A percentile compares a stretch with the other conserved stretches of the same genome.
Evolutionary conservation across 2,329 filamentous ascomycete genomes (phyloP).

Genomic region (Pleoardoris graminearum): DNA sequence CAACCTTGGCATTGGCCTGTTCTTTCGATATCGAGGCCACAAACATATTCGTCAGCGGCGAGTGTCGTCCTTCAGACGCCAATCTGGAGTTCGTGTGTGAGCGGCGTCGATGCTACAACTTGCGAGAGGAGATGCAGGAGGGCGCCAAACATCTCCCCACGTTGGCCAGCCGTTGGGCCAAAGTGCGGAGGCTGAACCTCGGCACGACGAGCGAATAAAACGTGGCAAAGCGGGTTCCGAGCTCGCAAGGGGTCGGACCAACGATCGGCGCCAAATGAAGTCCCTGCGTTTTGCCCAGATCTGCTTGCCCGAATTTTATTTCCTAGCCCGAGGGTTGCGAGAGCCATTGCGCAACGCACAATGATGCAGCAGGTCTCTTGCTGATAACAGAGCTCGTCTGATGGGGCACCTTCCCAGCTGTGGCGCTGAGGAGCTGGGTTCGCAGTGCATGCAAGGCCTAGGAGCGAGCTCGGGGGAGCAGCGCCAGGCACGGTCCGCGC

Average conservation of each 20-base stretch:
- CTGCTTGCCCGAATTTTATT: neutral
- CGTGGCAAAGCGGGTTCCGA: conserved; percentile 2
- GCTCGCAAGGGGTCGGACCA: neutral
- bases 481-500: neutral
- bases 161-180: neutral
- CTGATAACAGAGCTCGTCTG: neutral
- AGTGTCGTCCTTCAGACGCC: no score
- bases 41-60: no score
- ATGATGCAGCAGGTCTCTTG: neutral
- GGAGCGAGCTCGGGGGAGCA: neutral
- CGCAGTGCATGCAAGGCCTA: neutral
- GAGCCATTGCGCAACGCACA: neutral
- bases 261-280: conserved; percentile 1
- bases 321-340: neutral
- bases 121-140: neutral
- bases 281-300: conserved; percentile 1
- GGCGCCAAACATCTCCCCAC: neutral
- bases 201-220: conserved; percentile 1
- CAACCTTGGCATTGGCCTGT: no score
- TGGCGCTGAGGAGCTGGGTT: neutral
- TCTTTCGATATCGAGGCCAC: no score
- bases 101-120: neutral
- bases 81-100: neutral
- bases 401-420: neutral
- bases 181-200: neutral